Conservation (phyloP, 345 rosid genomes). For the Cardamine chenopodiifolia region DNA sequence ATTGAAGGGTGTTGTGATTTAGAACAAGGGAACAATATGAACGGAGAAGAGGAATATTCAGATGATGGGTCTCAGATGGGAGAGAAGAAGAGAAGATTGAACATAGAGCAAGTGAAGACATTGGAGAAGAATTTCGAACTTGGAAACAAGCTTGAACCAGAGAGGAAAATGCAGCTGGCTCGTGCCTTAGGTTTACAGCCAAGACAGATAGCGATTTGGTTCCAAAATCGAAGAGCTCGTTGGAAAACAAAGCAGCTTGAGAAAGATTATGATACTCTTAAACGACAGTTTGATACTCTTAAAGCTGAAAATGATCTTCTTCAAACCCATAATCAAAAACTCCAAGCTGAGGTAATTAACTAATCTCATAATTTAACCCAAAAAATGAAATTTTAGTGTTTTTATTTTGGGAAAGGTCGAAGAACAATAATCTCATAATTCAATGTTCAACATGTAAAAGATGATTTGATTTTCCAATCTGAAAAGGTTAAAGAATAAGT, state of each 20-base stretch:
- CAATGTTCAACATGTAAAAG: not conserved
- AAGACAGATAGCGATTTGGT: constrained; percentile 97
- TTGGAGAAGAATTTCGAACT: constrained; percentile 94
- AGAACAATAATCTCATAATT: not conserved
- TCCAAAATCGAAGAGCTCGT: constrained; percentile 93
- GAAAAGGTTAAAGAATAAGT: not conserved
- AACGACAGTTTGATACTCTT: constrained; percentile 70
- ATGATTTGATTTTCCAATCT: not conserved
- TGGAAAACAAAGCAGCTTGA: constrained; percentile 98
- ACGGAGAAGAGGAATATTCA: constrained; percentile 80
- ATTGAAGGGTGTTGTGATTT: constrained; percentile 57
- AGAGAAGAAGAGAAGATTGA: constrained; percentile 94
- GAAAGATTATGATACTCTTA: constrained; percentile 89
- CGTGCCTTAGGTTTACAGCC: constrained; percentile 93
- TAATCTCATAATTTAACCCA: not conserved
- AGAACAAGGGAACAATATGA: constrained; percentile 47
- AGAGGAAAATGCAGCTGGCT: constrained; percentile 96
- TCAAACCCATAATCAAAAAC: constrained; percentile 82
- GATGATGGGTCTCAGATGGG: constrained; percentile 96
- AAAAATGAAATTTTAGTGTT: not conserved
- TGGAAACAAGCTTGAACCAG: constrained; percentile 97
- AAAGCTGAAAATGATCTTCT: constrained; percentile 84
- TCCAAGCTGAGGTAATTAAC: constrained; percentile 78
- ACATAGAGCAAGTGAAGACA: constrained; percentile 90
- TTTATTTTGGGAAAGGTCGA: constrained; percentile 11